phyloP scores from a whole-genome alignment of 345 rosid genomes.

The Populus ilicifolia region DNA sequence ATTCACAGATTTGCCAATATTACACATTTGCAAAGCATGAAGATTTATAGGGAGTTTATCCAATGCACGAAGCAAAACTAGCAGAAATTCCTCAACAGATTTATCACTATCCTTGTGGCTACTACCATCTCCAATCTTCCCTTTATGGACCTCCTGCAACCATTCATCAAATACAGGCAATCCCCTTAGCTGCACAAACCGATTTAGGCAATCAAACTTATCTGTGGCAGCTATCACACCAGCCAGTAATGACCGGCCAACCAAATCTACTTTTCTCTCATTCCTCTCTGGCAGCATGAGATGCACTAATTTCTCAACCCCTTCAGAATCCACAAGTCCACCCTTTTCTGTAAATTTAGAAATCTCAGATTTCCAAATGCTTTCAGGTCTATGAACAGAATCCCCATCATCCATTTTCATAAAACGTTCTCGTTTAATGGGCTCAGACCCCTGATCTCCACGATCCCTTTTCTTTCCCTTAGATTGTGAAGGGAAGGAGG shows the following conservation, averaged over 20 bases:
- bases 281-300: slow-evolving; percentile 65
- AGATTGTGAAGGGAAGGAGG: slow-evolving; percentile 57
- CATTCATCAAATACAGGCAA: slow-evolving; percentile 87
- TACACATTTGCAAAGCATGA: slow-evolving; percentile 81
- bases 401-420: slow-evolving; percentile 59
- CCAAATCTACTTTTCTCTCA: slow-evolving; percentile 68
- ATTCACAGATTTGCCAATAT: slow-evolving; percentile 90
- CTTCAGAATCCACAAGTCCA: slow-evolving; percentile 68
- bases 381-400: slow-evolving; percentile 55
- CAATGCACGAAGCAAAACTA: slow-evolving; percentile 75
- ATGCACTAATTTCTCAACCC: slow-evolving; percentile 76
- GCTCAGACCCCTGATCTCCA: slow-evolving; percentile 65
- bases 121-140: slow-evolving; percentile 66
- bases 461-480: slow-evolving; percentile 97
- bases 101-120: slow-evolving; percentile 63
- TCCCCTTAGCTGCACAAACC: slow-evolving; percentile 80
- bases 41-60: slow-evolving; percentile 90
- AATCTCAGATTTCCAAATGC: slow-evolving; percentile 58
- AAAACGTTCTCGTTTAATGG: slow-evolving; percentile 61
- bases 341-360: slow-evolving; percentile 72
- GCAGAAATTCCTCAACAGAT: slow-evolving; percentile 66
- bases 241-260: slow-evolving; percentile 58
- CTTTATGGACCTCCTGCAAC: slow-evolving; percentile 93
- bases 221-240: slow-evolving; percentile 78
- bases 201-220: slow-evolving; percentile 67